Evolutionary conservation across 208 protist genomes (phyloP).

Genomic region (Acanthamoeba lenticulata): DNA sequence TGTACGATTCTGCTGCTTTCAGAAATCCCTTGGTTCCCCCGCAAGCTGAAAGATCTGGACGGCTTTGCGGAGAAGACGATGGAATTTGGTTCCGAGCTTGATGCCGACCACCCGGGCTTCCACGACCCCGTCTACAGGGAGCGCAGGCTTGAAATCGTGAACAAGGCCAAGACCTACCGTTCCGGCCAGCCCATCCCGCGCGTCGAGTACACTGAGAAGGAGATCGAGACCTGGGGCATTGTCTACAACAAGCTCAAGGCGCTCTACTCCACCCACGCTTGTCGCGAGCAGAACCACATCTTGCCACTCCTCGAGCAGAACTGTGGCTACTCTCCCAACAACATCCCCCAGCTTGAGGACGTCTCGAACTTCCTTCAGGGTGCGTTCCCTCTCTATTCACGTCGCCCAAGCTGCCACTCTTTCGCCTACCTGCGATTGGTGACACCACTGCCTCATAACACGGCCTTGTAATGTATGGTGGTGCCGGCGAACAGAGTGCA

Average conservation of each 20-base stretch:
- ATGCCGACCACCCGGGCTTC: constrained; percentile 95
- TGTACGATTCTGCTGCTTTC: background rate
- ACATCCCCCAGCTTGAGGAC: constrained; percentile 95
- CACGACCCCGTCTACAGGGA: constrained; percentile 93
- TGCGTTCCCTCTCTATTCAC: constrained; percentile 19
- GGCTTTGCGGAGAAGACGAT: constrained; percentile 89
- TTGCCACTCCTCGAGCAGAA: constrained; percentile 93
- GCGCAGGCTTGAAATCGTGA: constrained; percentile 85
- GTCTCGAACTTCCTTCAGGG: constrained; percentile 93
- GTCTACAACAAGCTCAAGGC: constrained; percentile 87
- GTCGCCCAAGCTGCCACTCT: background rate
- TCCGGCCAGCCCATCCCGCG: constrained; percentile 89
- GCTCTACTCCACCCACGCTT: constrained; percentile 94
- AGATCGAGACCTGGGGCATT: constrained; percentile 91
- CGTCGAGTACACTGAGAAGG: constrained; percentile 93
- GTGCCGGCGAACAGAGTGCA: constrained; percentile 81
- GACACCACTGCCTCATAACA: no score
- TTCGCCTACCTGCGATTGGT: background rate
- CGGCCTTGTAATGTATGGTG: background rate
- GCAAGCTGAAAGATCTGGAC: constrained; percentile 89
- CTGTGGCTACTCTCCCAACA: constrained; percentile 91
- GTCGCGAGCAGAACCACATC: constrained; percentile 93
- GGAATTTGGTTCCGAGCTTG: constrained; percentile 91
- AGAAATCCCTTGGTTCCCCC: constrained; percentile 84
- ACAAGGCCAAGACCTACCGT: constrained; percentile 32